These are phyloP conservation scores for Solanum arcanum DNA, from an alignment of 257 asterid genomes.

Conservation along the genomic window DNA sequence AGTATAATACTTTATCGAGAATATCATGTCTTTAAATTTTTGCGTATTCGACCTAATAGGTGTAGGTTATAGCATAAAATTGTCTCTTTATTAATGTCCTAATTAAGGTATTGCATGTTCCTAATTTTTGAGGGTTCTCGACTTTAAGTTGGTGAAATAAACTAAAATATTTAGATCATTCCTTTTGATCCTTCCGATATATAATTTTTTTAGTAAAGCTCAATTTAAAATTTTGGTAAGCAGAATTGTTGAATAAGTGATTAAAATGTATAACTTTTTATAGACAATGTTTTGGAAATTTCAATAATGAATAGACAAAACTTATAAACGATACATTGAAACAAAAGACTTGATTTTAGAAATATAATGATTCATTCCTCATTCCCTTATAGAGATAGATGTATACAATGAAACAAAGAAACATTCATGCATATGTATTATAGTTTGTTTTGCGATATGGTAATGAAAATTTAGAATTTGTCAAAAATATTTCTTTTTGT, in stretches of 20 bases:
- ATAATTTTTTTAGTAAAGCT: not conserved
- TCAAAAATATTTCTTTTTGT: not conserved
- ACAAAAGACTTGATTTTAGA: not conserved
- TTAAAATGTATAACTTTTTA: not conserved
- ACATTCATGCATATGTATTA: not conserved
- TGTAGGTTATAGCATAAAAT: not conserved
- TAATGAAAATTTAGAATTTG: not conserved
- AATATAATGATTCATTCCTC: not conserved
- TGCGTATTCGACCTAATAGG: not conserved
- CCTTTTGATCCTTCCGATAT: not conserved
- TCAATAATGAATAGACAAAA: not conserved
- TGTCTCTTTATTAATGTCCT: not conserved
- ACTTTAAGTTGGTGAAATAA: not conserved
- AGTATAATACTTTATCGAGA: not conserved
- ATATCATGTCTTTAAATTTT: not conserved
- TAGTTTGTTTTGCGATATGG: not conserved
- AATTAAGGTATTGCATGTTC: not conserved
- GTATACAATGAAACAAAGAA: not conserved
- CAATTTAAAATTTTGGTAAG: not conserved
- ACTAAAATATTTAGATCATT: not conserved
- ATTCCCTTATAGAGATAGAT: not conserved
- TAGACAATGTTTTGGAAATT: not conserved
- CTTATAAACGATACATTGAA: not conserved
- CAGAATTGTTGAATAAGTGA: not conserved
- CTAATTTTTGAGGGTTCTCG: not conserved